phyloP scores from a whole-genome alignment of 2,329 filamentous ascomycete genomes.

The Elsinoe arachidis region DNA sequence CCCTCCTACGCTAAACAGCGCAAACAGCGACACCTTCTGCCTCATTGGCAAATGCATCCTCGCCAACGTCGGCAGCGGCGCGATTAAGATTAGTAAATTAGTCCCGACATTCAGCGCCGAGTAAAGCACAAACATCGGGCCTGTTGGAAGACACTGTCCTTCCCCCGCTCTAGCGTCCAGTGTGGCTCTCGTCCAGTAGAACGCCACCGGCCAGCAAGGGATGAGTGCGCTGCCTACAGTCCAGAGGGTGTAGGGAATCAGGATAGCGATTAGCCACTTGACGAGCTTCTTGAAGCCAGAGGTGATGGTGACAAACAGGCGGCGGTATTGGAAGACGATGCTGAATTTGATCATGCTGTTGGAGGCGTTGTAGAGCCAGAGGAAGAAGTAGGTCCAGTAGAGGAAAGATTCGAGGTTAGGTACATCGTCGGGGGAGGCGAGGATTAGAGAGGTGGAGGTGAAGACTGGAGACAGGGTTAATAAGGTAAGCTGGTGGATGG shows the following conservation, averaged over 20 bases:
- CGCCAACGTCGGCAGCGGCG: constrained; percentile 27
- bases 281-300: constrained; percentile 33
- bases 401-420: neutral
- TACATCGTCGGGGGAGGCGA: neutral
- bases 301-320: constrained; percentile 36
- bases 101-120: constrained; percentile 27
- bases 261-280: constrained; percentile 32
- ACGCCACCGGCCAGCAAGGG: constrained; percentile 34
- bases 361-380: constrained; percentile 34
- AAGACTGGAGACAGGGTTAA: neutral
- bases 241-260: constrained; percentile 24
- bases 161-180: constrained; percentile 15
- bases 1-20: constrained; percentile 27
- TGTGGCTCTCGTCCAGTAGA: constrained; percentile 31
- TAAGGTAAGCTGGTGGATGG: neutral
- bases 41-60: constrained; percentile 23
- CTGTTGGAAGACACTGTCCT: constrained; percentile 33
- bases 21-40: constrained; percentile 25
- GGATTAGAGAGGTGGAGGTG: neutral
- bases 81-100: constrained; percentile 25
- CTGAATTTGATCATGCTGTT: constrained; percentile 35
- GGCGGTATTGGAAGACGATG: constrained; percentile 40
- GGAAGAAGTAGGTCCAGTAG: constrained; percentile 20
- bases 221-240: constrained; percentile 31
- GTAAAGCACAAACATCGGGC: constrained; percentile 26